phyloP scores from a whole-genome alignment of 1,284 basidiomycete genomes.

The Tremellales sp. region DNA sequence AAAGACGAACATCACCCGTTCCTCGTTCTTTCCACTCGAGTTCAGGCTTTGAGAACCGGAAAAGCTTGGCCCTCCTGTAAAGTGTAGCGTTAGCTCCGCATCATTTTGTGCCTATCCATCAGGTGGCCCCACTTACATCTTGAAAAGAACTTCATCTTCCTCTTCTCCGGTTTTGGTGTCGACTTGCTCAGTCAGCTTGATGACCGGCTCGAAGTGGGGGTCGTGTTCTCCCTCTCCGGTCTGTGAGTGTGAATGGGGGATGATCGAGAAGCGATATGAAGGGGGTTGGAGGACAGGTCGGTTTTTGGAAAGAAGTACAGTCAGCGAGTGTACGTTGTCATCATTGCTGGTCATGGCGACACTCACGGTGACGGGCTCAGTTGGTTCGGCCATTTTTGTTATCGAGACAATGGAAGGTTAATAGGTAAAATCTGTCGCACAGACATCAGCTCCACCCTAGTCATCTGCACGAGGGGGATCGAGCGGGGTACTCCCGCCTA shows the following conservation, averaged over 20 bases:
- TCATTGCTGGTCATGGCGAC: neutral
- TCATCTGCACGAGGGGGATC: too few species aligned
- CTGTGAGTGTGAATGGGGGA: too few species aligned
- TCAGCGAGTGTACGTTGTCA: neutral
- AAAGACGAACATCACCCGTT: conserved; percentile 84
- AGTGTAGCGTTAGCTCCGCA: too few species aligned
- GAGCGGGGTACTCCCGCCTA: too few species aligned
- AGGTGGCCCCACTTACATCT: conserved; percentile 63
- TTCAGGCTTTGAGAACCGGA: conserved; percentile 79
- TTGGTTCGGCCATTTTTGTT: neutral
- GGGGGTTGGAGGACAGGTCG: neutral
- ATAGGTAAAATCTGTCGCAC: neutral
- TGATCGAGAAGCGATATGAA: too few species aligned
- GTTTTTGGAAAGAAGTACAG: neutral
- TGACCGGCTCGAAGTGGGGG: conserved; percentile 92
- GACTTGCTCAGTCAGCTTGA: conserved; percentile 88
- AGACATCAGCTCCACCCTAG: neutral
- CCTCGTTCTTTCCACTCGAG: conserved; percentile 80
- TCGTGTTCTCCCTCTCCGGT: conserved; percentile 63
- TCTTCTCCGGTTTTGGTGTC: conserved; percentile 95
- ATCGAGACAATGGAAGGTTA: neutral
- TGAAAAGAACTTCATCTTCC: conserved; percentile 89
- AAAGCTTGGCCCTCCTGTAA: conserved; percentile 96
- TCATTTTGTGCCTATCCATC: neutral
- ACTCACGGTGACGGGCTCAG: neutral